A percentile compares a stretch with the other conserved stretches of the same genome.
phyloP scores from a whole-genome alignment of 148 eudicot species.

The Camellia japonica region DNA sequence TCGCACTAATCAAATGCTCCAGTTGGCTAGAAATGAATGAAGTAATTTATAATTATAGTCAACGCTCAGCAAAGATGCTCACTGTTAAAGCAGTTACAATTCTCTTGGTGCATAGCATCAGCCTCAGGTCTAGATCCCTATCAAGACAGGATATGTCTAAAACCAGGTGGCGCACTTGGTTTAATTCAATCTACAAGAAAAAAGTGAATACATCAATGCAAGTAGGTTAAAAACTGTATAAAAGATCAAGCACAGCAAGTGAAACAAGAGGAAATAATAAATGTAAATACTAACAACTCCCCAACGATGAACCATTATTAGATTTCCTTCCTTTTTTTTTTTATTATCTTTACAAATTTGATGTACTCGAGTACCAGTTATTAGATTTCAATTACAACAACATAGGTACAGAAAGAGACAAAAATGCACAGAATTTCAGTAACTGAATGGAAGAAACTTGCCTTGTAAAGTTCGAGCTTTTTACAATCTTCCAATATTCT shows the following conservation, averaged over 20 bases:
- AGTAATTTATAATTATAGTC: background rate
- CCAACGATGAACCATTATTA: background rate
- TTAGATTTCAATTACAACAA: background rate
- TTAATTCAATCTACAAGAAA: conserved; percentile 14
- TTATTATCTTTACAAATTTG: background rate
- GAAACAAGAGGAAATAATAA: background rate
- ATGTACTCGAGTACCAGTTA: background rate
- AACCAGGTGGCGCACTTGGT: conserved; percentile 19
- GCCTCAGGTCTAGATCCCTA: conserved; percentile 22
- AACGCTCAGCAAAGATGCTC: background rate
- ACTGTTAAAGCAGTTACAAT: conserved; percentile 1
- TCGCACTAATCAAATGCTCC: background rate
- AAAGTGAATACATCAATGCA: background rate
- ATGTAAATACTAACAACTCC: background rate
- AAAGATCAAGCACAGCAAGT: background rate
- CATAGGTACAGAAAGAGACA: background rate
- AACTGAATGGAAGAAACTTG: background rate
- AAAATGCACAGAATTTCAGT: background rate
- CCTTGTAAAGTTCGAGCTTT: conserved; percentile 24
- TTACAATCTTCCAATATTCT: background rate
- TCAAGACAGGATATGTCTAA: conserved; percentile 23
- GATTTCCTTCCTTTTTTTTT: background rate
- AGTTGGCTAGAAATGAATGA: background rate
- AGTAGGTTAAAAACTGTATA: background rate
- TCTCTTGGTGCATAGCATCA: conserved; percentile 20